phyloP scores from a whole-genome alignment of 1,284 basidiomycete species.

The Austroboletus olivaceoglutinosus region DNA sequence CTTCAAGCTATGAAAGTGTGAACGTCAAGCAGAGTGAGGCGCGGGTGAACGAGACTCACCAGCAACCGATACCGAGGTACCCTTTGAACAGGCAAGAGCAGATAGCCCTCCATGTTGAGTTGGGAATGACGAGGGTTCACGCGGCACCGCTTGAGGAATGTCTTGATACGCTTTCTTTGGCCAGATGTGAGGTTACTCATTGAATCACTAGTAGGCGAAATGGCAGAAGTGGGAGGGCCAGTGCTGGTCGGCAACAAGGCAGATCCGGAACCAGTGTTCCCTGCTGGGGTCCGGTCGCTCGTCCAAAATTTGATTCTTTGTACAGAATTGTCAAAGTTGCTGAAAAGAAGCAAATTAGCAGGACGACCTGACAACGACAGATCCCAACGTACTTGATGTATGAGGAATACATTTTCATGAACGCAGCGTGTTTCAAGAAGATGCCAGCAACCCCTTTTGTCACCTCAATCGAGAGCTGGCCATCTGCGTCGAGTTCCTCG shows the following conservation, averaged over 20 bases:
- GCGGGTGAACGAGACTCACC: conserved; percentile 44
- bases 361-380: conserved; percentile 1
- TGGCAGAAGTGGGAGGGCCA: conserved; percentile 56
- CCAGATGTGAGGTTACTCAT: conserved; percentile 58
- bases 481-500: conserved; percentile 63
- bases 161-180: conserved; percentile 83
- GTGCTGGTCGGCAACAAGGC: conserved; percentile 60
- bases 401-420: conserved; percentile 96
- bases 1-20: conserved; percentile 62
- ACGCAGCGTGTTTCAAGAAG: conserved; percentile 90
- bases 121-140: conserved; percentile 91
- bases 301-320: conserved; percentile 85
- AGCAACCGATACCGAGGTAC: conserved; percentile 94
- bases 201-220: conserved; percentile 46
- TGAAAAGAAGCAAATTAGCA: conserved; percentile 31
- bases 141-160: conserved; percentile 83
- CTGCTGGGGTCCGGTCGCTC: conserved; percentile 47
- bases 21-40: background rate
- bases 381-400: conserved; percentile 82
- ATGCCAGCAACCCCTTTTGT: conserved; percentile 85
- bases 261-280: conserved; percentile 39
- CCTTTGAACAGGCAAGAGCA: conserved; percentile 93
- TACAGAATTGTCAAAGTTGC: conserved; percentile 90
- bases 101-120: conserved; percentile 92
- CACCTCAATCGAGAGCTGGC: conserved; percentile 69